Base-by-base conservation (phyloP, 495 filamentous ascomycete species). In the Podospora tetraspora region DNA sequence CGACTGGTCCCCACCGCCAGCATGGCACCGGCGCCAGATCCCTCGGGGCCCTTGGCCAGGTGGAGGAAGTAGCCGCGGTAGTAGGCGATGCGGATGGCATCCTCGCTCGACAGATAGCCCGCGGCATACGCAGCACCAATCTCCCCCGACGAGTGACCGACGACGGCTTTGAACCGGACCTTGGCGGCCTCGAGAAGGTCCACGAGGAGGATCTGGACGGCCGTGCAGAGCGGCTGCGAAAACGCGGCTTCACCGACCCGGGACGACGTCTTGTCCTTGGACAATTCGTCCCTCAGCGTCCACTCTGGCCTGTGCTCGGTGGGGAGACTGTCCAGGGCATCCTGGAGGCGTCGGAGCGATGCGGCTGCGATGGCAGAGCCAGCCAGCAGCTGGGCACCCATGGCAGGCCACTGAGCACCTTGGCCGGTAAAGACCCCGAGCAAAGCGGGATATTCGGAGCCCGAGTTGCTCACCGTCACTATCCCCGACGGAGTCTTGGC, bases 121-220 rank as follows among this genome's bases (percentile, higher is more conserved):
- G 79, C 75, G 4, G 79, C 79, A 57, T 82, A 84, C 0, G 83
- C 82, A 0, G 81, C 83, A 0, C 62, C 83, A 64, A 90, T 89
- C 70, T 90, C 88, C 16, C 88, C 88, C 34, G 80, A 84, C 0
- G 85, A 88, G 69, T 90, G 87, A 25, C 88, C 88, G 1, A 88
- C 79, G 0, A 88, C 84, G 8, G 81, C 79, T 1, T 69, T 57
- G 0, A 83, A 79, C 1, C 58, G 32, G 13, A 89, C 71, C 2
- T 79, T 82, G 52, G 80, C 79, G 1, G 61, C 72, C 0, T 57
- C 32, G 0, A 89, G 72, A 1, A 88, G 63, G 6, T 85, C 77
- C 0, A 86, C 81, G 4, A 88, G 67, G 0, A 79, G 52, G n/a
- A 87, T 72, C 60, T 86, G 82, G 0, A 86, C 29, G 0, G 83